Evolutionary conservation across 495 filamentous ascomycete species (phyloP).

Genomic region (Penicillium flavigenum): DNA sequence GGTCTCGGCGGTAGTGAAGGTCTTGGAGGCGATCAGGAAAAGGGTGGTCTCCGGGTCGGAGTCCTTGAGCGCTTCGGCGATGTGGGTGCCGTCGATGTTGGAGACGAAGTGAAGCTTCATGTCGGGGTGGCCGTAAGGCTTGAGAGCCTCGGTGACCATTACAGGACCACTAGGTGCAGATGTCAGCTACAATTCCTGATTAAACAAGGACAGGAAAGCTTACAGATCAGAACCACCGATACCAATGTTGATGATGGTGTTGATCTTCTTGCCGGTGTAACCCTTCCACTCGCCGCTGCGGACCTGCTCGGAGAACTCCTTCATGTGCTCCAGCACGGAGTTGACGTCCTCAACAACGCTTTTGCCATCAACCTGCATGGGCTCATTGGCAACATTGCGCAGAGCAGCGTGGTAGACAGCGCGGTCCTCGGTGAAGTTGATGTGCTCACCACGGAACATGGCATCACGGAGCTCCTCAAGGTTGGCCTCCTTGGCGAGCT

Average conservation of each 20-base stretch:
- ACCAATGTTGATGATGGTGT: slow-evolving; percentile 94
- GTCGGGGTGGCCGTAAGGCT: slow-evolving; percentile 82
- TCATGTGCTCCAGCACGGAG: slow-evolving; percentile 90
- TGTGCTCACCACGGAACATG: slow-evolving; percentile 96
- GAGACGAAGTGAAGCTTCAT: slow-evolving; percentile 95
- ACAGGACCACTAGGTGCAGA: slow-evolving; percentile 74
- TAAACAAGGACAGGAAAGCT: slow-evolving; percentile 34
- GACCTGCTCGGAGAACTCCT: slow-evolving; percentile 93
- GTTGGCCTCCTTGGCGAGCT: slow-evolving; percentile 86
- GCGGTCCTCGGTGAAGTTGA: slow-evolving; percentile 97
- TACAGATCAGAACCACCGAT: slow-evolving; percentile 98
- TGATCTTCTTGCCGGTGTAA: slow-evolving; percentile 95
- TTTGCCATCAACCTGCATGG: slow-evolving; percentile 90
- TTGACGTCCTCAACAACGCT: slow-evolving; percentile 96
- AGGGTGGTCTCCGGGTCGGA: slow-evolving; percentile 95
- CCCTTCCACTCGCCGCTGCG: slow-evolving; percentile 97
- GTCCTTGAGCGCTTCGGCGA: slow-evolving; percentile 84
- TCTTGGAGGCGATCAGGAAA: slow-evolving; percentile 98
- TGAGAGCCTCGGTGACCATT: slow-evolving; percentile 97
- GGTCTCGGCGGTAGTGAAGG: slow-evolving; percentile 98
- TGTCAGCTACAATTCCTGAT: slow-evolving; percentile 31
- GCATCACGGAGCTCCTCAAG: slow-evolving; percentile 91
- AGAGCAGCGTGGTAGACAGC: slow-evolving; percentile 95
- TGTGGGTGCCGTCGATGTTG: slow-evolving; percentile 98
- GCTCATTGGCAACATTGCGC: slow-evolving; percentile 79